Conservation (phyloP, 768 basidiomycete genomes). For the Lactifluus piperatus region DNA sequence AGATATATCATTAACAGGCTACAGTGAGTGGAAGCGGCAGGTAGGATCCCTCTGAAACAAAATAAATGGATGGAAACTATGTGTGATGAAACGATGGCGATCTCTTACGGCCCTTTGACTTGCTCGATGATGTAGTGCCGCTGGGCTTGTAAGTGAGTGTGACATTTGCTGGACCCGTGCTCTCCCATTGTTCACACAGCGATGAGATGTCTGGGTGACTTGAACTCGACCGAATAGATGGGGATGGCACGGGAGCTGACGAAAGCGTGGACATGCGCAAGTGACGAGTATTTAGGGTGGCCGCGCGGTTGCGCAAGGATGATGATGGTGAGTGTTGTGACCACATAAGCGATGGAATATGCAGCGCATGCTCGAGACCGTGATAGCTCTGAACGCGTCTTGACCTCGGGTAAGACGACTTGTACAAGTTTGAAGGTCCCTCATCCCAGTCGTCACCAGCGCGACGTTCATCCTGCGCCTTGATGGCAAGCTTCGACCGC, state of each 20-base stretch:
- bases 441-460: constrained; percentile 3
- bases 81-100: constrained; percentile 12
- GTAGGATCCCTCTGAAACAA: neutral
- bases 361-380: neutral
- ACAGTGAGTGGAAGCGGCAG: neutral
- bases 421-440: neutral
- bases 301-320: neutral
- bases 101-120: constrained; percentile 10
- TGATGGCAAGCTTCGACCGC: neutral
- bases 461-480: neutral
- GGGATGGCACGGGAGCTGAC: constrained; percentile 34
- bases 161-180: constrained; percentile 50
- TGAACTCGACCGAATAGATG: constrained; percentile 37
- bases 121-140: constrained; percentile 13
- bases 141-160: constrained; percentile 39
- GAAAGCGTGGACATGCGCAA: constrained; percentile 30
- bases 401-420: neutral
- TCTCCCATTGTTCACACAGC: constrained; percentile 51
- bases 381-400: constrained; percentile 8
- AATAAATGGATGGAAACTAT: neutral
- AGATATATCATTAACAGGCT: neutral
- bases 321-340: neutral
- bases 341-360: neutral
- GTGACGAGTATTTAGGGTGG: constrained; percentile 21
- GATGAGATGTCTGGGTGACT: constrained; percentile 53